Base-by-base conservation (phyloP, 2,329 filamentous ascomycete species). In the Fusarium sp. region DNA sequence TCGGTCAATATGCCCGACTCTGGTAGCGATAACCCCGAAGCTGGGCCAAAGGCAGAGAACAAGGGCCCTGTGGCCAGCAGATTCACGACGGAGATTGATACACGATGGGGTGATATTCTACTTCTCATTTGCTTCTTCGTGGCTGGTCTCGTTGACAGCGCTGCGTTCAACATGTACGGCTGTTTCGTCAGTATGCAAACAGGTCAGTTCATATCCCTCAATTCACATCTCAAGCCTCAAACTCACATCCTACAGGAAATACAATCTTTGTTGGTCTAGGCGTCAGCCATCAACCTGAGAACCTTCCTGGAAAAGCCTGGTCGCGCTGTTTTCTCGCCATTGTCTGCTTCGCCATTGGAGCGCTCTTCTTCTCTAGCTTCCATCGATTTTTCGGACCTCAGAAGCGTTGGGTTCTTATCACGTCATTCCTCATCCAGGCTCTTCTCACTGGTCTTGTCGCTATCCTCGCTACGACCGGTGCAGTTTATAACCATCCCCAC, bases 171-270 rank as follows among this genome's bases (percentile, higher is more conserved):
- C 63, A 73, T 78, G 76, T 78, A 78, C 10, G 76, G 76, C 3
- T 78, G 76, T 57, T 78, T 78, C 66, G 76, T 78, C 51, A 78
- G 76, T 71, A 78, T 78, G 76, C 76, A 78, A 15, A 78, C 76
- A 56, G 76, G 76, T 78, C 19, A 59, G 72, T 55, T 7, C 29
- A 45, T 60, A 10, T 33, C 8, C 9, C 15, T 38, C 18, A 25
- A 12, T 29, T 25, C 10, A 7, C 21, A 33, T 33, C 16, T 27
- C 49, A n/a, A 15, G 10, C 14, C 5, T 2, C 27, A 10, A n/a
- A 39, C 57, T 60, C 39, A 73, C 56, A 48, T 5, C 4, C 3
- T 3, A 3, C 12, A 78, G 76, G 76, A 69, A 78, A 78, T 65
- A 78, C 76, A 54, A 78, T 78, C 37, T 78, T 78, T 45, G 72